Evolutionary conservation across 305 asterid genomes (phyloP).

Genomic region (Fraxinus ornus): DNA sequence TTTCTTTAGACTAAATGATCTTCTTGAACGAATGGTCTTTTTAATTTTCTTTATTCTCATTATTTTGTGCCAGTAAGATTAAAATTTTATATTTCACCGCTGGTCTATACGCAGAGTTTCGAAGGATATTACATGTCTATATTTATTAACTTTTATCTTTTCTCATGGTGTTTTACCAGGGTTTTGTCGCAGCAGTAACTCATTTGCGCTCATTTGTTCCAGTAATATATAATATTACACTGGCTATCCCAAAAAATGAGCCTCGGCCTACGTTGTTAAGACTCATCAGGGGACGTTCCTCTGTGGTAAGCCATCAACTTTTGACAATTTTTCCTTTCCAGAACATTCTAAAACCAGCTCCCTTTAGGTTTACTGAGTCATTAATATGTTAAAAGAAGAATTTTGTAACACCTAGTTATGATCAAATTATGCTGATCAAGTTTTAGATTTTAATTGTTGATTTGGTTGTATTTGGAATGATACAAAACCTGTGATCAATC

Average conservation of each 20-base stretch:
- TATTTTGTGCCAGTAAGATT: background rate
- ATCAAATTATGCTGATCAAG: background rate
- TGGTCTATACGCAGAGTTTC: constrained; percentile 4
- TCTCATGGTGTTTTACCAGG: constrained; percentile 48
- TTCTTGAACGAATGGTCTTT: background rate
- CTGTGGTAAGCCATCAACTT: constrained; percentile 46
- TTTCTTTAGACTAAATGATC: background rate
- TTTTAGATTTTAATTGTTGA: background rate
- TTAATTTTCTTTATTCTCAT: background rate
- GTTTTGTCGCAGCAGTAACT: constrained; percentile 70
- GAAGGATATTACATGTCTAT: constrained; percentile 5
- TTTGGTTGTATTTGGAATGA: background rate
- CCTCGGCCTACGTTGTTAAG: constrained; percentile 68
- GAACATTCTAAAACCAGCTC: background rate
- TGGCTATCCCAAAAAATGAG: constrained; percentile 67
- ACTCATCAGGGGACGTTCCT: constrained; percentile 65
- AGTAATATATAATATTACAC: constrained; percentile 59
- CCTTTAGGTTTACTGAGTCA: background rate
- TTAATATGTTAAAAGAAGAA: background rate
- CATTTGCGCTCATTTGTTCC: constrained; percentile 65
- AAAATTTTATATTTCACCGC: background rate
- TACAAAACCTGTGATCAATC: background rate
- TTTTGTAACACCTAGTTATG: background rate
- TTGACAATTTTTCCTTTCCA: background rate
- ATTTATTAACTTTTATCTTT: background rate